phyloP scores from a whole-genome alignment of 768 basidiomycete genomes.

The Podaxis sp. region DNA sequence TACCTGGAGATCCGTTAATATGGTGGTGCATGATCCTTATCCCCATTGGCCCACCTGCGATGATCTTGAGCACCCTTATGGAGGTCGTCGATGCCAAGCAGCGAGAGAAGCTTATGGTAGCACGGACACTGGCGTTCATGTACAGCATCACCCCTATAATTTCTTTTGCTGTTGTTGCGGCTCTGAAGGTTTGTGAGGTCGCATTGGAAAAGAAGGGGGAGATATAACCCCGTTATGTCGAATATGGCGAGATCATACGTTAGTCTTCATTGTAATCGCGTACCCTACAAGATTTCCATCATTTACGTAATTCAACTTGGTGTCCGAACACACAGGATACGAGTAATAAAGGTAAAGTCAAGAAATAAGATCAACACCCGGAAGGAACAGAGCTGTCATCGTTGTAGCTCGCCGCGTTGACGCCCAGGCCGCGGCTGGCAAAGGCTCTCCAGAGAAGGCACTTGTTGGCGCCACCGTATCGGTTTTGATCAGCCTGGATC shows the following conservation, averaged over 20 bases:
- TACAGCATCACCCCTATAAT: constrained; percentile 1
- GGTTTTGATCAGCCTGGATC: constrained; percentile 52
- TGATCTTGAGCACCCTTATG: background rate
- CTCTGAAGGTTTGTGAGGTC: background rate
- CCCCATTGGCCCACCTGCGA: background rate
- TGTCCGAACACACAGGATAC: background rate
- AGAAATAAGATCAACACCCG: constrained; percentile 23
- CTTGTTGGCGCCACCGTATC: constrained; percentile 44
- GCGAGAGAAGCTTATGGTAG: background rate
- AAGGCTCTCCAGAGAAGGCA: constrained; percentile 47
- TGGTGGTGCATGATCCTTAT: constrained; percentile 8
- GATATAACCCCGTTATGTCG: background rate
- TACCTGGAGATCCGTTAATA: background rate
- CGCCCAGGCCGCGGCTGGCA: constrained; percentile 47
- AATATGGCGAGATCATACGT: background rate
- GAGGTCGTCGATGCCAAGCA: background rate
- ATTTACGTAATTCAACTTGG: background rate
- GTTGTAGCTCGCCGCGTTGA: constrained; percentile 27
- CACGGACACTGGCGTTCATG: constrained; percentile 2
- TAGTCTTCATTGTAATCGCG: background rate
- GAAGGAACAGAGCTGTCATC: constrained; percentile 28
- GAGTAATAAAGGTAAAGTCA: background rate
- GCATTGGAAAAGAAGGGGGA: constrained; percentile 1
- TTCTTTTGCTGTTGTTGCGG: background rate
- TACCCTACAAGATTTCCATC: background rate